Evolutionary conservation across 169 alveolate species (phyloP).

Genomic region (Plasmodium fragile): DNA sequence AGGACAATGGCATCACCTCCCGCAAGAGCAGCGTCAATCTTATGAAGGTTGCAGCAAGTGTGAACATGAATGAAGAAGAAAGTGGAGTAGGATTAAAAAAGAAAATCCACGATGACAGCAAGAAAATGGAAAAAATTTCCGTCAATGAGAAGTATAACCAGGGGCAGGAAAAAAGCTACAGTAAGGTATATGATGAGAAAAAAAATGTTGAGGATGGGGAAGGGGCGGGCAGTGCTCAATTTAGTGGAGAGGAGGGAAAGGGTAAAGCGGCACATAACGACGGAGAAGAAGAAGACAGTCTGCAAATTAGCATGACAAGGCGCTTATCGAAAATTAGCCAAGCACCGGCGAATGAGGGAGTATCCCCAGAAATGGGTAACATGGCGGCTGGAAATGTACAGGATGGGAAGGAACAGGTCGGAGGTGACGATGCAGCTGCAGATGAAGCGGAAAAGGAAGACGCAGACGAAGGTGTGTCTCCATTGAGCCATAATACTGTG

Average conservation of each 20-base stretch:
- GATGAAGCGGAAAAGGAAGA: not conserved
- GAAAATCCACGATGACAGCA: not conserved
- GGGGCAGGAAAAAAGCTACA: not conserved
- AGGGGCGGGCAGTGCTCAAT: not conserved
- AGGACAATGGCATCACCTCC: constrained; percentile 2
- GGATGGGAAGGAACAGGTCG: not conserved
- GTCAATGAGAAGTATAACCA: constrained; percentile 16
- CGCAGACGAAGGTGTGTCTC: not conserved
- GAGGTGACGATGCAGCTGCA: not conserved
- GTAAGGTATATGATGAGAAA: not conserved
- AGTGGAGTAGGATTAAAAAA: constrained; percentile 4
- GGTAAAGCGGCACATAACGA: not conserved
- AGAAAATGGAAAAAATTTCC: not conserved
- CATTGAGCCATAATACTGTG: not conserved
- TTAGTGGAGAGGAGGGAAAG: not conserved
- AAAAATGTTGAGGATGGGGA: not conserved
- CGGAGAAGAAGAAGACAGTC: not conserved
- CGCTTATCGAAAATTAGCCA: not conserved
- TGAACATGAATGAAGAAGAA: constrained; percentile 5
- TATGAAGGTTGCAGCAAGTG: not conserved
- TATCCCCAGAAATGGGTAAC: not conserved
- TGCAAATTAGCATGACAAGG: not conserved
- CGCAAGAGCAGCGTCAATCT: constrained; percentile 1
- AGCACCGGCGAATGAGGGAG: not conserved
- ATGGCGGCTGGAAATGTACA: not conserved